Evolutionary conservation across 75 land plant genomes (phyloP).

Genomic region (Chamaecyparis obtusa): DNA sequence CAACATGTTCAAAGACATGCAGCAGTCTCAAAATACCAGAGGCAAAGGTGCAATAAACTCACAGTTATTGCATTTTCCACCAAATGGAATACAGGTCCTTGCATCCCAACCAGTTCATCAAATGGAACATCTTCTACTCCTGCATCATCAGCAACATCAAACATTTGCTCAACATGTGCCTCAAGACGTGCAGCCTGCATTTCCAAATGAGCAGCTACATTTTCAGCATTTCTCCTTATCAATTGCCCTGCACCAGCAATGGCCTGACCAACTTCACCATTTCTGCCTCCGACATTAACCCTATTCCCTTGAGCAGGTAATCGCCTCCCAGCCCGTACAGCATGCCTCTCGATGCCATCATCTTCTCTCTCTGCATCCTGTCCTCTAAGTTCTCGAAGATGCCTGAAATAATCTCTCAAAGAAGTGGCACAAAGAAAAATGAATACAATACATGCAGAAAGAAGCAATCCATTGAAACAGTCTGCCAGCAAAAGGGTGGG

Average conservation of each 20-base stretch:
- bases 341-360: conserved; percentile 61
- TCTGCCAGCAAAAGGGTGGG: conserved; percentile 77
- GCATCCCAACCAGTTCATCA: conserved; percentile 99
- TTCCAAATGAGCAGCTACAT: conserved; percentile 88
- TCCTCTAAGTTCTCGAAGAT: conserved; percentile 72
- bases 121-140: conserved; percentile 99
- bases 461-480: conserved; percentile 91
- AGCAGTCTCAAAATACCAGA: too few relatives aligned
- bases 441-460: conserved; percentile 94
- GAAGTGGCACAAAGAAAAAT: conserved; percentile 97
- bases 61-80: conserved; percentile 98
- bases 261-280: conserved; percentile 73
- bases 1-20: too few relatives aligned
- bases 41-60: conserved; percentile 19
- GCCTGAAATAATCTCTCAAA: conserved; percentile 85
- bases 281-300: conserved; percentile 45
- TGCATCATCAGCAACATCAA: conserved; percentile 96
- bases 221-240: conserved; percentile 88
- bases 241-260: conserved; percentile 90
- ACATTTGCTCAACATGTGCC: conserved; percentile 98
- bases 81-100: conserved; percentile 94
- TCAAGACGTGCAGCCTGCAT: conserved; percentile 94
- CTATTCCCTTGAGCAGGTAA: conserved; percentile 47
- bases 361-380: conserved; percentile 75
- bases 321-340: conserved; percentile 66